Conservation (phyloP, 805 yeast species). For the Metschnikowia similis region DNA sequence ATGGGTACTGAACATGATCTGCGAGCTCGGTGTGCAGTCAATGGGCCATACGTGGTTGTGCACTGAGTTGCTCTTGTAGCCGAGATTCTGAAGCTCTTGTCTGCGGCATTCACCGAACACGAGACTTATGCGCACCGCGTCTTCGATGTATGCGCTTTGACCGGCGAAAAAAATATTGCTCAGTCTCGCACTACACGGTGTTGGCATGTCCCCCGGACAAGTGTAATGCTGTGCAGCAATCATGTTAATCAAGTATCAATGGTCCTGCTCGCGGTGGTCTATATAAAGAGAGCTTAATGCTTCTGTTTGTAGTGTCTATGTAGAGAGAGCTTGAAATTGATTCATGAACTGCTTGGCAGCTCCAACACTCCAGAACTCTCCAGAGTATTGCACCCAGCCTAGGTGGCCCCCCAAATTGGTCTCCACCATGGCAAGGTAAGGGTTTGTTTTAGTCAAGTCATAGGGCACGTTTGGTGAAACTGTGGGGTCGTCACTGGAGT, state of each 20-base stretch:
- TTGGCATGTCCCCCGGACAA: no score
- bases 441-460: slow-evolving; percentile 48
- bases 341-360: slow-evolving; percentile 34
- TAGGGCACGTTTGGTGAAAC: slow-evolving; percentile 55
- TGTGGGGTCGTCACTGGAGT: slow-evolving; percentile 73
- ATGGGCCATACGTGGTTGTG: neutral
- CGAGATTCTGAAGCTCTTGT: neutral
- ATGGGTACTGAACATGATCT: neutral
- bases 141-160: neutral
- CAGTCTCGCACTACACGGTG: neutral
- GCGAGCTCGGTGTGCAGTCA: neutral
- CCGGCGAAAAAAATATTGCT: neutral
- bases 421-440: slow-evolving; percentile 52
- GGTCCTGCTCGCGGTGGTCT: neutral
- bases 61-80: slow-evolving; percentile 1
- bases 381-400: slow-evolving; percentile 65
- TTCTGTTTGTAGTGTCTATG: neutral
- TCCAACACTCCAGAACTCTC: slow-evolving; percentile 58
- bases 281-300: neutral
- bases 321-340: slow-evolving; percentile 15
- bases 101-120: neutral
- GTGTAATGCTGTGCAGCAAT: no score
- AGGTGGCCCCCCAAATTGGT: slow-evolving; percentile 77
- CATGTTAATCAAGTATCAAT: no score
- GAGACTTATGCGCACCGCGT: neutral